phyloP scores from a whole-genome alignment of 345 rosid species.

The Eutrema yunnanense region DNA sequence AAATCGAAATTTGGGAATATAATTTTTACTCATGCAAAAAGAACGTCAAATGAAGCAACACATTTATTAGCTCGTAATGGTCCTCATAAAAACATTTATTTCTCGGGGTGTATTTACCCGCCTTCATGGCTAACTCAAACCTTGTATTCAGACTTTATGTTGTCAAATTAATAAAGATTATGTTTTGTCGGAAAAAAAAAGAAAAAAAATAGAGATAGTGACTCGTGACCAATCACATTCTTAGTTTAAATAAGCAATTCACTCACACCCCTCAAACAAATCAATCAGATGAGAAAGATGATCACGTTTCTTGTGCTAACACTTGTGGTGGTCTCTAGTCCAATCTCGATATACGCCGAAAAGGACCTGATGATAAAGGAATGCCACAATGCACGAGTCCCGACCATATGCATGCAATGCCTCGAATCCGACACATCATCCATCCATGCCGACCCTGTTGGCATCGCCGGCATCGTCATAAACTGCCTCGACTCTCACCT shows the following conservation, averaged over 20 bases:
- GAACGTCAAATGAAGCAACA: too few relatives aligned
- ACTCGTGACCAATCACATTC: background rate
- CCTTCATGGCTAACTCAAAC: too few relatives aligned
- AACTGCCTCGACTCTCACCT: slow-evolving; percentile 14
- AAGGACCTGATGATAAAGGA: background rate
- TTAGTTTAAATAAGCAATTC: background rate
- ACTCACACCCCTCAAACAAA: background rate
- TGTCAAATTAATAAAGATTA: too few relatives aligned
- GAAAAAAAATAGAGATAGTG: background rate
- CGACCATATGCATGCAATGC: slow-evolving; percentile 19
- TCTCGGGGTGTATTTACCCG: too few relatives aligned
- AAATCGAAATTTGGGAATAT: too few relatives aligned
- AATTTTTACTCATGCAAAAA: too few relatives aligned
- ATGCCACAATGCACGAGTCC: slow-evolving; percentile 11
- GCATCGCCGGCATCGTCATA: slow-evolving; percentile 10
- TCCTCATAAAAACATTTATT: too few relatives aligned
- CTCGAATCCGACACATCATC: slow-evolving; percentile 13
- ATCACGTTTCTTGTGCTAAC: background rate
- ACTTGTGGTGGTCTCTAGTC: background rate
- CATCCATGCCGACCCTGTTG: background rate
- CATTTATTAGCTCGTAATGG: too few relatives aligned
- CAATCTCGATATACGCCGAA: background rate
- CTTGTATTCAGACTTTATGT: too few relatives aligned
- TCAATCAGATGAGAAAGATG: background rate
- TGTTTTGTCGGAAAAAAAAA: too few relatives aligned